phyloP scores from a whole-genome alignment of 2,329 filamentous ascomycete species.

The Calycina herbarum region DNA sequence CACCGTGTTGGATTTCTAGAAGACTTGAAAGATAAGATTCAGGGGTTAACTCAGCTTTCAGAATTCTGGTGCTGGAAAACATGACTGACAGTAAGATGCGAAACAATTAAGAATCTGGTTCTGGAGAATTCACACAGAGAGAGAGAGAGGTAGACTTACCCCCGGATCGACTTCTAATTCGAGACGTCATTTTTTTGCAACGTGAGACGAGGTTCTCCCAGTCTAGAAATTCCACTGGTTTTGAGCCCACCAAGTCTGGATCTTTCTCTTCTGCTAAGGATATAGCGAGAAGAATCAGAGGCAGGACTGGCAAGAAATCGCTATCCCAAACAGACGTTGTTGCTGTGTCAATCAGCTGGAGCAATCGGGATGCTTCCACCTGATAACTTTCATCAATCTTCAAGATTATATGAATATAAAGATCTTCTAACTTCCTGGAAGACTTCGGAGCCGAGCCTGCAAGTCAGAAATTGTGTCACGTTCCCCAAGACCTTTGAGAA shows the following conservation, averaged over 20 bases:
- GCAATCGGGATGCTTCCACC: background rate
- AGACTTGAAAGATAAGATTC: background rate
- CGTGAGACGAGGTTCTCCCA: too few relatives aligned
- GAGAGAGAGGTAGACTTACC: too few relatives aligned
- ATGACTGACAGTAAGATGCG: too few relatives aligned
- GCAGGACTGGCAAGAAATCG: background rate
- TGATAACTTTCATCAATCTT: constrained; percentile 1
- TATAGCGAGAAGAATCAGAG: background rate
- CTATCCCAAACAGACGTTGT: background rate
- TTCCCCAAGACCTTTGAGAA: constrained; percentile 18
- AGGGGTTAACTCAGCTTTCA: background rate
- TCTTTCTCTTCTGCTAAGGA: background rate
- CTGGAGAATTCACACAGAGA: too few relatives aligned
- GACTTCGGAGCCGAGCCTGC: constrained; percentile 3
- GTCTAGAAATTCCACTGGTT: too few relatives aligned
- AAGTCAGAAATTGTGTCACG: constrained; percentile 19
- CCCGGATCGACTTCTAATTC: too few relatives aligned
- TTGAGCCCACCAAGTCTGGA: too few relatives aligned
- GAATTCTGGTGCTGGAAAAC: too few relatives aligned
- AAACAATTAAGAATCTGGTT: too few relatives aligned
- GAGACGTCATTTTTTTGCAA: too few relatives aligned
- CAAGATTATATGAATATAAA: constrained; percentile 16
- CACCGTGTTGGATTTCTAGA: background rate
- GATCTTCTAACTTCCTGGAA: constrained; percentile 14
- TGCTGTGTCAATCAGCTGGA: background rate